Base-by-base conservation (phyloP, 108 stramenopile species). In the Cyclostephanos invisitatus region DNA sequence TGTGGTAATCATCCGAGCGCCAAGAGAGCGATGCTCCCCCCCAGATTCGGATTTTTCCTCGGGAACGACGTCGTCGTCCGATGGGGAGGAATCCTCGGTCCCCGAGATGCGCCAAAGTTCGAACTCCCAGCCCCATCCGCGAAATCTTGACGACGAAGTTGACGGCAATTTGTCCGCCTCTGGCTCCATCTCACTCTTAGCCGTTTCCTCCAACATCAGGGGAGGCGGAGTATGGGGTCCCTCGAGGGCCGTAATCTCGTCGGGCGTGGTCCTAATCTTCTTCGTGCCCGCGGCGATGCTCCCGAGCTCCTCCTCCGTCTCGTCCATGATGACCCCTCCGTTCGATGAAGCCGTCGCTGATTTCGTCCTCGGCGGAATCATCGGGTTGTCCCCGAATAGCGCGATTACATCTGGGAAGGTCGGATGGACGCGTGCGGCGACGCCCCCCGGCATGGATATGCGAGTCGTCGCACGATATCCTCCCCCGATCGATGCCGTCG, bases 51-150 rank as follows among this genome's bases (percentile, higher is more conserved):
- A 35, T 37, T 76, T 60, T 80, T 12, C 24, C 73, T 60, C 15
- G 74, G 72, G 65, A 75, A 67, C 48, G 53, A 28, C 47, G 21
- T 57, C 38, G 25, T 37, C 11, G 27, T 20, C 48, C n/a, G 69
- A 11, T 3, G 42, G n/a, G 17, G 28, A 15, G 46, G 20, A 38
- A 8, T 46, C 55, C n/a, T 46, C 12, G 24, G 40, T 50, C 18
- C 35, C 20, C 8, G 51, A 59, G 20, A 88, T 25, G 17, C 74
- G 58, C 83, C 85, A 84, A 29, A 92, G 25, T 38, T 89, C 87
- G 3, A 78, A 86, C 63, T 87, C 73, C 88, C 88, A 92, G 1
- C 79, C 75, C 10, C 68, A 48, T 17, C 44, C 42, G 1, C 20
- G 14, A n/a, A 1, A 9, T 42, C 8, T 36, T 0, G 54, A 27